phyloP scores from a whole-genome alignment of 2,329 filamentous ascomycete genomes.

The Neonectria faginata region DNA sequence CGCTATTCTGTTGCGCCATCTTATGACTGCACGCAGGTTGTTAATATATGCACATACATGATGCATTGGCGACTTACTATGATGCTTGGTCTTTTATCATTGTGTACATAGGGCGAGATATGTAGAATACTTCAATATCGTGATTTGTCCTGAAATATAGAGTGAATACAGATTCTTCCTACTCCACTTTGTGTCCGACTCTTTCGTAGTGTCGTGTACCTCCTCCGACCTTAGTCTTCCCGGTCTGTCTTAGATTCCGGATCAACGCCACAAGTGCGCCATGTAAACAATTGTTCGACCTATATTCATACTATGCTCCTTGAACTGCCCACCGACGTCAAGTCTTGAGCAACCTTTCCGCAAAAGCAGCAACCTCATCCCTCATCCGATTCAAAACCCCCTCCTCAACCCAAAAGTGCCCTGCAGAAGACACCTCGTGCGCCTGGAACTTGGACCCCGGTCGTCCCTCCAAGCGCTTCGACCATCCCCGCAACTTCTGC shows the following conservation, averaged over 20 bases:
- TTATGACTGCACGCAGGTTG: neutral
- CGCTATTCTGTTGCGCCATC: neutral
- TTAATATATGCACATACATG: slow-evolving; percentile 6
- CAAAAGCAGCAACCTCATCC: slow-evolving; percentile 46
- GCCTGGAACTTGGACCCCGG: slow-evolving; percentile 60
- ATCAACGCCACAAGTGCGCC: no score
- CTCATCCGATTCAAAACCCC: slow-evolving; percentile 55
- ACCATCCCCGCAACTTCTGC: slow-evolving; percentile 76
- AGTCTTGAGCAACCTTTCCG: slow-evolving; percentile 32
- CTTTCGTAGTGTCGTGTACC: no score
- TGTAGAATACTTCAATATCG: neutral
- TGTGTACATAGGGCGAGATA: neutral
- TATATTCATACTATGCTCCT: no score
- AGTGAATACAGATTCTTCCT: no score
- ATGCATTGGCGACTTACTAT: slow-evolving; percentile 13
- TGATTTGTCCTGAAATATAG: neutral
- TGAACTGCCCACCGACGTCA: slow-evolving; percentile 10
- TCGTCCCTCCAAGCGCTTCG: slow-evolving; percentile 59
- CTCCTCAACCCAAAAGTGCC: slow-evolving; percentile 73
- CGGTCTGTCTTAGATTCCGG: no score
- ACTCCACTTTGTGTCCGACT: no score
- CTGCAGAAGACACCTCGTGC: slow-evolving; percentile 63
- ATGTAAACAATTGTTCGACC: no score
- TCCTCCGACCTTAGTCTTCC: no score
- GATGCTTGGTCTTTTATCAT: slow-evolving; percentile 23